These are phyloP conservation scores for Echium plantagineum DNA, from an alignment of 257 asterid species.

Conservation along the genomic window DNA sequence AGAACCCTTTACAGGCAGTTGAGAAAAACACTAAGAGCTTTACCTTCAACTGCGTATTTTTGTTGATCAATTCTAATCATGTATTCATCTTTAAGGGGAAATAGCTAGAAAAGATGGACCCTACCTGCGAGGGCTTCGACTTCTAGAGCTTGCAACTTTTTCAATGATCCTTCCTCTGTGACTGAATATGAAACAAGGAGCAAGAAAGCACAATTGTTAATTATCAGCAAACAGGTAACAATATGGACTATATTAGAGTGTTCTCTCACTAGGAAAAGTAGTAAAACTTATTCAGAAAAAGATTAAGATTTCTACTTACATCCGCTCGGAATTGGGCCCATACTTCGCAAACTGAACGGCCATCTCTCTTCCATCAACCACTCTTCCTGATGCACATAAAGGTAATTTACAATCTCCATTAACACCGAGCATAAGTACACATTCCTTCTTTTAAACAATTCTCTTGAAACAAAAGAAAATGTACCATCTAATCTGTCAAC, in stretches of 20 bases:
- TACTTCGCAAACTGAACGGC: slow-evolving; percentile 28
- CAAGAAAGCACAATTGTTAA: neutral
- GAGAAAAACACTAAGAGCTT: neutral
- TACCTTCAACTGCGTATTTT: neutral
- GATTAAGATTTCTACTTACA: slow-evolving; percentile 16
- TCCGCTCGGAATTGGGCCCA: slow-evolving; percentile 27
- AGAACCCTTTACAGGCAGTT: neutral
- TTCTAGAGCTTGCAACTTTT: slow-evolving; percentile 15
- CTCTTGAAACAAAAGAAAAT: neutral
- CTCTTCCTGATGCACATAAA: slow-evolving; percentile 13
- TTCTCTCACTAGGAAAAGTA: neutral
- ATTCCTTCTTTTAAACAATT: neutral
- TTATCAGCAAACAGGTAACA: neutral
- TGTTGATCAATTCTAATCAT: neutral
- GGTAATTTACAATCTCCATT: neutral
- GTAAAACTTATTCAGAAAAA: neutral
- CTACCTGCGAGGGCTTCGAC: slow-evolving; percentile 19
- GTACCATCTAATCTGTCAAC: slow-evolving; percentile 30
- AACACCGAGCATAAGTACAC: neutral
- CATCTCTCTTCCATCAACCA: slow-evolving; percentile 29
- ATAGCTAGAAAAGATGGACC: neutral
- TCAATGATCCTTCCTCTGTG: slow-evolving; percentile 21
- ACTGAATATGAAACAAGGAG: slow-evolving; percentile 9
- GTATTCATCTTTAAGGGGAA: neutral
- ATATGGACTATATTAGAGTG: neutral